Base-by-base conservation (phyloP, 805 yeast species). In the Suhomyces kilbournensis region DNA sequence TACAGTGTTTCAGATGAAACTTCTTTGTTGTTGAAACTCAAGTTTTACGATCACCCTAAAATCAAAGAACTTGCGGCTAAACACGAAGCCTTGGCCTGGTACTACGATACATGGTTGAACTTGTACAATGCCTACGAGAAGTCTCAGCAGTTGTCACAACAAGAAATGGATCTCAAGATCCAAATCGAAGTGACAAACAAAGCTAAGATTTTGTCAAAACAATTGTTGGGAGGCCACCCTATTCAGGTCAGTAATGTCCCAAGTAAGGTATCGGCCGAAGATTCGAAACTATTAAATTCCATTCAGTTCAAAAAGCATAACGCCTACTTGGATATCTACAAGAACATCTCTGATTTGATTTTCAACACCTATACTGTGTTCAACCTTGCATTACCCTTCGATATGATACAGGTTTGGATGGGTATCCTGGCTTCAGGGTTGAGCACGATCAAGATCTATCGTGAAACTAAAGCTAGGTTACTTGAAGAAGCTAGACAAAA, bases 81-180 rank as follows among this genome's bases (percentile, higher is more conserved):
- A 60, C 90, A 87, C 63, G 90, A 84, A 65, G 73, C 84, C 2
- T 69, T 80, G 38, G 83, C 89, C 0, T 86, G 93, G 92, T 84
- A 83, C 69, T 76, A 76, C 50, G 88, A 83, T 60, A 82, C 88
- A 17, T 56, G 86, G 52, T 64, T 84, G 14, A 83, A 83, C 0
- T 63, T 85, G 48, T 80, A 81, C 62, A 77, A 77, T 51, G 79
- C 83, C 20, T 75, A 77, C 62, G 68, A 65, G 15, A 72, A 74
- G 50, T 67, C 82, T 48, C 69, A 69, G 42, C 61, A 61, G n/a
- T 68, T 81, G 22, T 65, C 68, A 12, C 78, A 73, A 43, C 75
- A 75, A 56, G 86, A 83, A 59, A 68, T 77, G 57, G 83, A 81
- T 49, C 56, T 83, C 30, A 76, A 72, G 55, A 79, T 86, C 44